These are phyloP conservation scores for Boletus rufocinnamomeus DNA, from an alignment of 768 basidiomycete species.

Conservation along the genomic window DNA sequence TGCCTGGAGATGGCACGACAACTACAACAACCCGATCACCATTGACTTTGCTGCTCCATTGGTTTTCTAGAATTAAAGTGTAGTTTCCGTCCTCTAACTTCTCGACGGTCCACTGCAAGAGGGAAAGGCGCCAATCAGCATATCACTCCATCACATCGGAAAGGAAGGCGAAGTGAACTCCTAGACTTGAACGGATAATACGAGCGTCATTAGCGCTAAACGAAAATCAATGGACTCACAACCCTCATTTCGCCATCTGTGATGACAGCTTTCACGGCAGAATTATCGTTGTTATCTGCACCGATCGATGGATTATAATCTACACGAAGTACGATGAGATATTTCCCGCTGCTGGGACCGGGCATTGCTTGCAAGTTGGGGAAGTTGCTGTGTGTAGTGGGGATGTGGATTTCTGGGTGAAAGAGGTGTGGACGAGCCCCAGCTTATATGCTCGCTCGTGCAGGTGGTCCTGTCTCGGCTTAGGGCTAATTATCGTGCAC, in stretches of 20 bases:
- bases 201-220: neutral
- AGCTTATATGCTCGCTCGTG: neutral
- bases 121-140: neutral
- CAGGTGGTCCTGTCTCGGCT: neutral
- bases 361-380: neutral
- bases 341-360: neutral
- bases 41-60: too few relatives aligned
- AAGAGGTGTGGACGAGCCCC: neutral
- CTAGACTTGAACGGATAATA: neutral
- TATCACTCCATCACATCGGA: neutral
- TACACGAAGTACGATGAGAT: neutral
- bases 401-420: neutral
- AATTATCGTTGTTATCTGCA: too few relatives aligned
- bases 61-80: neutral
- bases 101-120: conserved; percentile 1
- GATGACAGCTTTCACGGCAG: neutral
- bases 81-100: neutral
- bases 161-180: neutral
- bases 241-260: accelerated
- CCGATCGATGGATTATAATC: neutral
- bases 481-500: neutral
- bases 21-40: too few relatives aligned
- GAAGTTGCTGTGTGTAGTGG: too few relatives aligned
- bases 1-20: accelerated
- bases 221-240: neutral